Conservation (phyloP, 352 stramenopile genomes). For the Phytophthora kernoviae region DNA sequence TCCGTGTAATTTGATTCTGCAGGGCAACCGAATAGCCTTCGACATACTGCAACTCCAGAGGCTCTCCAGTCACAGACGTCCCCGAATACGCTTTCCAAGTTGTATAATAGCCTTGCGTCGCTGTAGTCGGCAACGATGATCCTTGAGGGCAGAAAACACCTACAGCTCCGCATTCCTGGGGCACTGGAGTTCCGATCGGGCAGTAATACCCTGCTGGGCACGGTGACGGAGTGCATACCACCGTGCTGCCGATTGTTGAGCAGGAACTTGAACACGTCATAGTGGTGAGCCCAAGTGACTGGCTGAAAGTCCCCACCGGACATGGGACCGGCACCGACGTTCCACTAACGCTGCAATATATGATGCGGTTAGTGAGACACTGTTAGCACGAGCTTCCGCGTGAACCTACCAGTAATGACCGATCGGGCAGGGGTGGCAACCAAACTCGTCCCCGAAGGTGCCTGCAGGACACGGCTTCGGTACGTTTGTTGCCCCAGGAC, state of each 20-base stretch:
- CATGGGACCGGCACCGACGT: constrained; percentile 50
- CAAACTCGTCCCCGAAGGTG: constrained; percentile 42
- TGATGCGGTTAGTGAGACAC: not conserved
- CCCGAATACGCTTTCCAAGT: constrained; percentile 37
- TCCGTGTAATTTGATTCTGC: constrained; percentile 48
- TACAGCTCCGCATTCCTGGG: constrained; percentile 40
- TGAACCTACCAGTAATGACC: constrained; percentile 63
- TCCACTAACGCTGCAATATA: constrained; percentile 28
- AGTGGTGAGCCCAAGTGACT: constrained; percentile 40
- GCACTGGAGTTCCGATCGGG: constrained; percentile 37
- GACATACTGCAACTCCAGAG: constrained; percentile 47
- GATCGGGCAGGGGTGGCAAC: constrained; percentile 50
- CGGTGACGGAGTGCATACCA: constrained; percentile 46
- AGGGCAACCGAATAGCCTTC: constrained; percentile 37
- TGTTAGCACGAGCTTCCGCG: not conserved
- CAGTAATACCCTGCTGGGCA: constrained; percentile 71
- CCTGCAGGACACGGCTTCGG: constrained; percentile 57
- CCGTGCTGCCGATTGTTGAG: constrained; percentile 12
- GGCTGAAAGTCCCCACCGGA: constrained; percentile 50
- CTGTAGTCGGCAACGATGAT: constrained; percentile 42
- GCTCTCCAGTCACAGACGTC: constrained; percentile 6
- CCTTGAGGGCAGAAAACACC: constrained; percentile 56
- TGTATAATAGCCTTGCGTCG: constrained; percentile 60
- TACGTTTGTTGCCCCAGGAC: constrained; percentile 46
- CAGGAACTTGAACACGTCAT: constrained; percentile 54